A percentile compares a stretch with the other conserved stretches of the same genome.
Evolutionary conservation across 2,329 filamentous ascomycete genomes (phyloP).

Genomic region (Penicillium frequentans): DNA sequence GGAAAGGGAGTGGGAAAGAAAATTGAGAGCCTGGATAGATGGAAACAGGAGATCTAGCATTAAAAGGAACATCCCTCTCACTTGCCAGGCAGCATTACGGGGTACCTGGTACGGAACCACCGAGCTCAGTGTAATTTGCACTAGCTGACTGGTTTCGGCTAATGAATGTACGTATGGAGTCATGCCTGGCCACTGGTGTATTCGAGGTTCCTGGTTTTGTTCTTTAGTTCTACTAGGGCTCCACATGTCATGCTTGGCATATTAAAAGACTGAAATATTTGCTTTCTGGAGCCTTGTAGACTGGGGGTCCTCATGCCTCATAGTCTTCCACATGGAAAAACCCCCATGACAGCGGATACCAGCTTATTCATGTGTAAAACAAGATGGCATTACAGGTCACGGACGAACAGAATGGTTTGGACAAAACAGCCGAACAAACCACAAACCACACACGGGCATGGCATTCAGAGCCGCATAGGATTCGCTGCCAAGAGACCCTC

Average conservation of each 20-base stretch:
- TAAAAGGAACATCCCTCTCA: not conserved
- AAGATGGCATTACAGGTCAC: not conserved
- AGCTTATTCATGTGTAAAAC: not conserved
- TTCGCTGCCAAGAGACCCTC: conserved; percentile 2
- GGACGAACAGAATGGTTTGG: not conserved
- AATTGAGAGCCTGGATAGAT: not conserved
- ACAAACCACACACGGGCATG: conserved; percentile 5
- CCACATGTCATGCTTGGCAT: not conserved
- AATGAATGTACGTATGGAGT: not conserved
- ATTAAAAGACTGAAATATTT: not conserved
- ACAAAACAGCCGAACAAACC: not conserved
- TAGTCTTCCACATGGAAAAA: too few species aligned
- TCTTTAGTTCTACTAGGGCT: not conserved
- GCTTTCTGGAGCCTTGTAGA: not conserved
- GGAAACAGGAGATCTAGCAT: not conserved
- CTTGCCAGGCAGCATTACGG: not conserved
- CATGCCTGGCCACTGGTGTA: not conserved
- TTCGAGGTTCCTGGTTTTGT: not conserved
- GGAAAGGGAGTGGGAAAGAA: conserved; percentile 10
- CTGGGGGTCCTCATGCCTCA: not conserved
- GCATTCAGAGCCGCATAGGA: conserved; percentile 22
- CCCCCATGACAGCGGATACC: not conserved
- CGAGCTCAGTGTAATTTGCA: not conserved
- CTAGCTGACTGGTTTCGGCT: not conserved
- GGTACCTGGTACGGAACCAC: not conserved